Evolutionary conservation across 306 rosid genomes (phyloP), one percentile per base, ranked within the genome.

Genomic region (Spatholobus suberectus): DNA sequence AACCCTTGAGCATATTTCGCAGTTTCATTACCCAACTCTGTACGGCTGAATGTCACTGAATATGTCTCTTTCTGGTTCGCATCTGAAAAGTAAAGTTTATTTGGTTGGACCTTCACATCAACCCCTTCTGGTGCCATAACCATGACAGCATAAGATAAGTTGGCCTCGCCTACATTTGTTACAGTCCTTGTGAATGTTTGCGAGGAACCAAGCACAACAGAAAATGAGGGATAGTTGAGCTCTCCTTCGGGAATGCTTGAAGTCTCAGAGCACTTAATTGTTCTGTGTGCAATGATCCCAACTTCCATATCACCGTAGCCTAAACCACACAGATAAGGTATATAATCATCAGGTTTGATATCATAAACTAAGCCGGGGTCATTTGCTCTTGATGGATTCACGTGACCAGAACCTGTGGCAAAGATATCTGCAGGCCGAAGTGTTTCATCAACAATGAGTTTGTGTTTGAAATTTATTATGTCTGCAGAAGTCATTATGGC

Each of bases 391-490:
- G 89, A 76, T 80, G 94, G 97, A 85, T 90, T 91, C 84, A 91
- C 94, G 23, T 93, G 97, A 55, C 97, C 95, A 7, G 95, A 83
- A 34, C 97, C 94, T 0, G 75, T 87, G 90, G 97, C 91, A 61
- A 93, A 87, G 80, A 89, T 2, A 75, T 93, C 83, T 73, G 94
- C 95, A 14, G 88, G 90, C 49, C 52, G 41, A 67, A 85, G 86
- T 79, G 84, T 86, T 83, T 91, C 90, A 58, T 91, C 92, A 14
- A 79, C 81, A 87, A 91, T 87, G 69, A 74, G 70, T 70, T 83
- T 81, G 55, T 76, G 69, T 73, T 59, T 76, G 18, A 73, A 14
- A 41, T 81, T 51, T 12, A 81, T 32, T 23, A 75, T 58, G 79
- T 86, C 82, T 26, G 97, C 92, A 15, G 97, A 73, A 67, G 93